Base-by-base conservation (phyloP, 2,329 filamentous ascomycete genomes). In the Myriosclerotinia duriaeana region DNA sequence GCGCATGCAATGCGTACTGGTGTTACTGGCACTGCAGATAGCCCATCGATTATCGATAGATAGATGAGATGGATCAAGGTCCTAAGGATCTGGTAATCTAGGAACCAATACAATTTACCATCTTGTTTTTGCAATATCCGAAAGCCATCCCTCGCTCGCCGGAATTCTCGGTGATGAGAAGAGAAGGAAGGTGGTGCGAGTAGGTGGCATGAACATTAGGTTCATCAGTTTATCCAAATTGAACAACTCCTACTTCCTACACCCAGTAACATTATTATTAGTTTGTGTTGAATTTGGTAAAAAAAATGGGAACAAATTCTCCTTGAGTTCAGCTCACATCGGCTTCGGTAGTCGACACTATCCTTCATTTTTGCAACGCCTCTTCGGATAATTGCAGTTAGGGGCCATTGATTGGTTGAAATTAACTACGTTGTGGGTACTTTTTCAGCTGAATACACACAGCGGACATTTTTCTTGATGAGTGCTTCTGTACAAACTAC, bases 281-380 rank as follows among this genome's bases (percentile, higher is more conserved):
- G 20, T 48, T 60, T 48, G 7, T 60, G 44, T 14, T 50, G 58
- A 50, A 50, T 44, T 50, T 60, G 20, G 22, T 2, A 46, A 34
- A 44, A 15, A 44, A 58, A 26, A 26, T 26, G 42, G 54, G 38
- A 46, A 58, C 40, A 44, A 22, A 36, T 50, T 50, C 30, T 38
- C 15, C 30, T 60, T 1, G 30, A 60, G 58, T 60, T 60, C 58
- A 60, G 58, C 58, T 60, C 58, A 50, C 58, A 60, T 60, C 56
- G 63, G n/a, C 48, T 63, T 63, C 64, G 58, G 64, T 50, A 66
- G 58, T 66, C 64, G 36, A 63, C 56, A 53, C 64, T 63, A 63
- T 61, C 38, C 26, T 46, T 65, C 55, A 50, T 65, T 65, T 65
- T 30, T 65, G 26, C 55, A 50, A 65, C 54, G 64, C 64, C 54